Base-by-base conservation (phyloP, 2,329 filamentous ascomycete species). In the Fusarium lateritium region DNA sequence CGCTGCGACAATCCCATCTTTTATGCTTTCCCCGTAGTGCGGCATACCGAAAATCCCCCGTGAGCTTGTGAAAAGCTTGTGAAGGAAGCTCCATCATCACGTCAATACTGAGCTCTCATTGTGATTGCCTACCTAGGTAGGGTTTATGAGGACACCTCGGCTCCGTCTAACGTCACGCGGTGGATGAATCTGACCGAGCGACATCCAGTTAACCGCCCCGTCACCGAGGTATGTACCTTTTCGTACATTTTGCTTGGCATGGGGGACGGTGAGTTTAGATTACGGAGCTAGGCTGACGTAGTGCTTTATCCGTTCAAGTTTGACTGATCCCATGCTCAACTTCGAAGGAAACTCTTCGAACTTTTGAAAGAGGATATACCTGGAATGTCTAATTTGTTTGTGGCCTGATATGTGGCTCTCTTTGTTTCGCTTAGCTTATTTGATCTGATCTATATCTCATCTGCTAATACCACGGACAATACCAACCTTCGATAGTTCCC, bases 401-500 rank as follows among this genome's bases (percentile, higher is more conserved):
- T 65, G 53, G 53, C 28, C 42, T 55, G 64, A 44, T 57, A 19
- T 49, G 42, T 49, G 50, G 60, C 44, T 26, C 26, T 33, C 31
- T 40, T n/a, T 15, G 42, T 22, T 28, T 68, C 40, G 22, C 45
- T 38, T 65, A 39, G 15, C 36, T 44, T 44, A 34, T 65, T 65
- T 49, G 51, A 71, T 73, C 65, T 63, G 70, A 73, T 73, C 62
- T 70, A 67, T 47, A 69, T 73, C 70, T 72, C 55, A 68, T 71
- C 60, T 66, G 36, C n/a, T 50, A 45, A 43, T 62, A 39, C 40
- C 33, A 19, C 31, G 39, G 15, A 38, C 49, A n/a, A 34, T 38
- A 43, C 31, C 34, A 39, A 17, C 14, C 22, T n/a, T 45, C 24
- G 52, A 40, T 17, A 22, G 24, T 19, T 21, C 26, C 21, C 39